phyloP scores from a whole-genome alignment of 2,329 filamentous ascomycete species.

The Phialemonium atrogriseum region DNA sequence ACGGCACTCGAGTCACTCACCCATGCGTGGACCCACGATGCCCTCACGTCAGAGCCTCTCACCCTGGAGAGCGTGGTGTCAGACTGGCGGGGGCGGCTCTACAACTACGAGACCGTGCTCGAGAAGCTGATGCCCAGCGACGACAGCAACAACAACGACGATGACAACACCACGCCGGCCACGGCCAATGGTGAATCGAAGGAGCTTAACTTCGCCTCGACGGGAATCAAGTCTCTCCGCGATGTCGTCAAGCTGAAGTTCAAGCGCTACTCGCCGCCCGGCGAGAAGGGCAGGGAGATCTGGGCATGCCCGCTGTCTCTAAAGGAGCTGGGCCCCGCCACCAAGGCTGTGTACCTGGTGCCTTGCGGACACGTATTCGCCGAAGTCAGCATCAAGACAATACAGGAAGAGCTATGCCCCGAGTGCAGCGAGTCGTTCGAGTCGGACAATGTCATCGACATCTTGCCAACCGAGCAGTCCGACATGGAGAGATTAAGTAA shows the following conservation, averaged over 20 bases:
- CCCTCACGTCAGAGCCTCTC: slow-evolving; percentile 72
- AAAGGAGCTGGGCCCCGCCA: slow-evolving; percentile 72
- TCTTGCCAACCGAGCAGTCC: slow-evolving; percentile 62
- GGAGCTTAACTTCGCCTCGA: slow-evolving; percentile 32
- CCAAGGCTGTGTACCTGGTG: slow-evolving; percentile 80
- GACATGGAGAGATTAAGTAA: slow-evolving; percentile 62
- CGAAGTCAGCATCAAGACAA: slow-evolving; percentile 74
- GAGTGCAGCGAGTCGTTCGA: slow-evolving; percentile 72
- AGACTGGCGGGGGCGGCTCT: slow-evolving; percentile 74
- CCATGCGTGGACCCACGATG: slow-evolving; percentile 82
- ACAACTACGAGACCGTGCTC: slow-evolving; percentile 90
- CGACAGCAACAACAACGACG: slow-evolving; percentile 45
- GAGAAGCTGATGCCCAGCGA: slow-evolving; percentile 49
- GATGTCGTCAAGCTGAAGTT: slow-evolving; percentile 87
- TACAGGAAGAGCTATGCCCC: slow-evolving; percentile 53
- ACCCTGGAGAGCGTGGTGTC: slow-evolving; percentile 67
- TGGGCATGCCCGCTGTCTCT: slow-evolving; percentile 84
- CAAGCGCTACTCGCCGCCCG: slow-evolving; percentile 29
- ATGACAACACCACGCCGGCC: slow-evolving; percentile 10
- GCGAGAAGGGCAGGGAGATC: slow-evolving; percentile 41
- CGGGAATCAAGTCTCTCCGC: slow-evolving; percentile 68
- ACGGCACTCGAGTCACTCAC: slow-evolving; percentile 75
- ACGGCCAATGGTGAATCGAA: slow-evolving; percentile 15
- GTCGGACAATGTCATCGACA: slow-evolving; percentile 69
- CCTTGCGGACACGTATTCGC: slow-evolving; percentile 95